Evolutionary conservation across 164 flowering plant species (phyloP).

Genomic region (Litsea cubeba): DNA sequence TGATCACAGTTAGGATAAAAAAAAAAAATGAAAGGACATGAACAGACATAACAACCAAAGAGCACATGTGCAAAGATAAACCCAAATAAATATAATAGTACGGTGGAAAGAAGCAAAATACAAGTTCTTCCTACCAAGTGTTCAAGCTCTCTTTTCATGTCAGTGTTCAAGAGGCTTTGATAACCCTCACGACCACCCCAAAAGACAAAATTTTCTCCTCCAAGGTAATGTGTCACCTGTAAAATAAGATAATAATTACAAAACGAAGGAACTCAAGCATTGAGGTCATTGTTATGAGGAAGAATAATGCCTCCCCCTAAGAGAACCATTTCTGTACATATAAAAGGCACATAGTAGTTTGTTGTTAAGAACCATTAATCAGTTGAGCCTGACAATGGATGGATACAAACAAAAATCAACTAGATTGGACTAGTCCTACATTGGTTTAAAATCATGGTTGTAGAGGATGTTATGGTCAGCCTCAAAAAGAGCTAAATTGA

Average conservation of each 20-base stretch:
- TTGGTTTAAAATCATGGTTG: too few relatives aligned
- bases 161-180: slow-evolving; percentile 86
- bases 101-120: neutral
- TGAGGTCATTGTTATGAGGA: too few relatives aligned
- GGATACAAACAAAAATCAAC: too few relatives aligned
- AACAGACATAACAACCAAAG: neutral
- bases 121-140: slow-evolving; percentile 59
- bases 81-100: neutral
- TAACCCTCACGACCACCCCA: slow-evolving; percentile 99
- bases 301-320: too few relatives aligned
- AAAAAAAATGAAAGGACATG: neutral
- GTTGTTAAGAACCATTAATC: too few relatives aligned
- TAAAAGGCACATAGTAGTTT: too few relatives aligned
- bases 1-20: neutral
- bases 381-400: too few relatives aligned
- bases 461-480: too few relatives aligned
- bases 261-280: too few relatives aligned
- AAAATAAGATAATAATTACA: neutral
- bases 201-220: slow-evolving; percentile 93
- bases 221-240: slow-evolving; percentile 94
- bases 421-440: too few relatives aligned
- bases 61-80: neutral
- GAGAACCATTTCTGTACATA: too few relatives aligned
- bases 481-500: too few relatives aligned
- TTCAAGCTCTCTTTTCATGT: slow-evolving; percentile 92